phyloP scores from a whole-genome alignment of 2,329 filamentous ascomycete species.

The Cucurbitaria berberidis region DNA sequence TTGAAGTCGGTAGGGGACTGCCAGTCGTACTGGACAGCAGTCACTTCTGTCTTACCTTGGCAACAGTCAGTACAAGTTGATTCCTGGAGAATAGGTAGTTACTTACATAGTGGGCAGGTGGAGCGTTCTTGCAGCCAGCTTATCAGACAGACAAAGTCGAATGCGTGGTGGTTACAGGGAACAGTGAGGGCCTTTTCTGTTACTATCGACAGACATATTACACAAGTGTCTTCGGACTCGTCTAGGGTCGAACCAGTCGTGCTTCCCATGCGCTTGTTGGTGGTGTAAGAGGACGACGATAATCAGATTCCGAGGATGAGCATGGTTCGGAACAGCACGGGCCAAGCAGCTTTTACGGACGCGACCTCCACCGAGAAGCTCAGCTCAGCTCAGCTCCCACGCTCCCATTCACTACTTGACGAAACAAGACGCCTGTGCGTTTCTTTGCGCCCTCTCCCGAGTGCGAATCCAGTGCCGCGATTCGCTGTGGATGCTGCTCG shows the following conservation, averaged over 20 bases:
- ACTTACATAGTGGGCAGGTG: slow-evolving; percentile 80
- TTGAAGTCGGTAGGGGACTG: slow-evolving; percentile 60
- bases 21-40: slow-evolving; percentile 70
- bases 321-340: slow-evolving; percentile 19
- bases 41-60: slow-evolving; percentile 59
- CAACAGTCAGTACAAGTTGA: background rate
- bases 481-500: slow-evolving; percentile 34
- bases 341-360: slow-evolving; percentile 16
- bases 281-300: slow-evolving; percentile 1
- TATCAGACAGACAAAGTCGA: slow-evolving; percentile 83
- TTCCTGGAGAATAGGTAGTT: background rate
- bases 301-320: slow-evolving; percentile 13
- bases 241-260: slow-evolving; percentile 17
- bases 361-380: slow-evolving; percentile 12
- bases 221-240: slow-evolving; percentile 60
- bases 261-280: slow-evolving; percentile 35
- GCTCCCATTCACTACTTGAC: slow-evolving; percentile 8
- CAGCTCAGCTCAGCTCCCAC: background rate
- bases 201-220: slow-evolving; percentile 83
- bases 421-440: background rate
- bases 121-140: slow-evolving; percentile 79
- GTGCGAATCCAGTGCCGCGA: background rate
- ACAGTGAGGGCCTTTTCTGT: slow-evolving; percentile 72
- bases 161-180: slow-evolving; percentile 80
- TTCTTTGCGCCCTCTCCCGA: background rate